phyloP scores from a whole-genome alignment of 345 rosid species.

The Lumnitzera littorea region DNA sequence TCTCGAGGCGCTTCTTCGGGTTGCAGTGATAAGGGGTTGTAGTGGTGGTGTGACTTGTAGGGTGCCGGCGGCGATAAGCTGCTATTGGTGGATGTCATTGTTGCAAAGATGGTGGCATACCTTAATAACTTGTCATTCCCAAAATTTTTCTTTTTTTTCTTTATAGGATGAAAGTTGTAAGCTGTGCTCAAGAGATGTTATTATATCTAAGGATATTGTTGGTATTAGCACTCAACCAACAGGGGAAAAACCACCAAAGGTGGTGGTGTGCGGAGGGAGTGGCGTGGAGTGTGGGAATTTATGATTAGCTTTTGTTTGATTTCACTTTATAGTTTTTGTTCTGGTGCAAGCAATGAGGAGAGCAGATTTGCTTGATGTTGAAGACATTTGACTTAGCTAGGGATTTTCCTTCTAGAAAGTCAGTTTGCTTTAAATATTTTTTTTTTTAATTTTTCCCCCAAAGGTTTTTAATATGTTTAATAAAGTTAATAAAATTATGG shows the following conservation, averaged over 20 bases:
- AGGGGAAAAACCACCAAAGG: background rate
- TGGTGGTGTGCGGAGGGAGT: background rate
- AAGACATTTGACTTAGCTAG: background rate
- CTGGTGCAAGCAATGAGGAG: constrained; percentile 5
- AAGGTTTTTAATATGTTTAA: too few relatives aligned
- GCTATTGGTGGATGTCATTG: too few relatives aligned
- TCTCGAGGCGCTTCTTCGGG: background rate
- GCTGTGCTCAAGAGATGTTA: too few relatives aligned
- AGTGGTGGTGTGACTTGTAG: constrained; percentile 2
- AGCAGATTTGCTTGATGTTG: constrained; percentile 2
- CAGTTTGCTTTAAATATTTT: too few relatives aligned
- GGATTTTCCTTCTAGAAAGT: background rate
- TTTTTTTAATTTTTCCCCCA: too few relatives aligned
- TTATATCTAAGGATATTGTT: too few relatives aligned
- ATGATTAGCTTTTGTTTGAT: constrained; percentile 1
- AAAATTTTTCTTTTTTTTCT: too few relatives aligned
- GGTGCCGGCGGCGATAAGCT: background rate
- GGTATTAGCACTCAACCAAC: too few relatives aligned
- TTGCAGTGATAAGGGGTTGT: constrained; percentile 5
- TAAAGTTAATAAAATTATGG: too few relatives aligned
- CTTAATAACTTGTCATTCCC: too few relatives aligned
- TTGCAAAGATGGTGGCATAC: too few relatives aligned
- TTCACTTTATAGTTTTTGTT: constrained; percentile 4
- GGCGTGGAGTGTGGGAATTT: background rate
- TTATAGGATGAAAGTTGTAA: too few relatives aligned